phyloP scores from a whole-genome alignment of 2,329 filamentous ascomycete genomes.

The Xylogone sp. region DNA sequence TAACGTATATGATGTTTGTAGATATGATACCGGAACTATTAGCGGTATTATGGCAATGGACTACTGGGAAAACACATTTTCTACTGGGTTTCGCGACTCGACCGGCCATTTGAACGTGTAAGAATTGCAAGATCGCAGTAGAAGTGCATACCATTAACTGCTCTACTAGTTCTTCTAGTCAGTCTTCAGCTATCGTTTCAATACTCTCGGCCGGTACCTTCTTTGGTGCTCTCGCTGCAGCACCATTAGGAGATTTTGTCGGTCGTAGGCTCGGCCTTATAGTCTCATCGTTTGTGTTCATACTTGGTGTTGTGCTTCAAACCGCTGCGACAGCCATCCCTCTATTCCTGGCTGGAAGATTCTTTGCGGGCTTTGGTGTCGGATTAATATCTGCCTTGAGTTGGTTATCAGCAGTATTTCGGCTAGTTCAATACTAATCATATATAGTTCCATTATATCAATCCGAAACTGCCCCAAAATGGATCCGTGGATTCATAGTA shows the following conservation, averaged over 20 bases:
- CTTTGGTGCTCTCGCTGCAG: constrained; percentile 63
- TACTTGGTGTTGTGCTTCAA: constrained; percentile 64
- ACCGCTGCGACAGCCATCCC: constrained; percentile 56
- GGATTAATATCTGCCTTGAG: constrained; percentile 67
- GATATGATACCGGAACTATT: constrained; percentile 56
- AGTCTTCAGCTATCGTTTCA: constrained; percentile 64
- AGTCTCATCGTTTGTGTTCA: constrained; percentile 58
- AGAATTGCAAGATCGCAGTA: no score
- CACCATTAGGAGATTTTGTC: constrained; percentile 59
- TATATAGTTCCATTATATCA: constrained; percentile 63
- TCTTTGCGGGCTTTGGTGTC: constrained; percentile 71
- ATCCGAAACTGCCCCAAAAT: constrained; percentile 67
- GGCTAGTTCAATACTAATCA: constrained; percentile 15
- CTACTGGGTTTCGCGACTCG: constrained; percentile 45
- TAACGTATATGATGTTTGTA: no score
- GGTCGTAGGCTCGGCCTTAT: constrained; percentile 66
- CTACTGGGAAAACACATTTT: constrained; percentile 49
- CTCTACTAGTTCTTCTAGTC: constrained; percentile 46
- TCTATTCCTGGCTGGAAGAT: constrained; percentile 66
- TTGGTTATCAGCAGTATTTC: constrained; percentile 27
- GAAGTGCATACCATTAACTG: no score
- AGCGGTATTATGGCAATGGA: constrained; percentile 54
- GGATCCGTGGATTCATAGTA: constrained; percentile 69
- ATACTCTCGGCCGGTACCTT: constrained; percentile 77
- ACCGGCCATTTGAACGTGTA: constrained; percentile 41